phyloP scores from a whole-genome alignment of 495 filamentous ascomycete species.

The Penicillium robsamsonii region DNA sequence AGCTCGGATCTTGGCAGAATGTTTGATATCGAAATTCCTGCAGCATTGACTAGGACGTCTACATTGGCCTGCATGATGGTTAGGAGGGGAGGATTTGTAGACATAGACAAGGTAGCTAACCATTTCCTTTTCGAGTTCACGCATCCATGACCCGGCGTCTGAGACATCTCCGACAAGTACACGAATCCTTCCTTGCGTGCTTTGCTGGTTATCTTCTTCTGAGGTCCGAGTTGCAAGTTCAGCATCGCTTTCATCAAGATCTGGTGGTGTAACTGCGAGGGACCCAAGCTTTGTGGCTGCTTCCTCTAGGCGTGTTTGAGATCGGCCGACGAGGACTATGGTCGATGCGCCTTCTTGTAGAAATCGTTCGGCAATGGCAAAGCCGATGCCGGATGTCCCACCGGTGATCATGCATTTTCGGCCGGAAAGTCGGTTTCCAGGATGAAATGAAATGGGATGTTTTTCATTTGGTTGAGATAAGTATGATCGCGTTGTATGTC shows the following conservation, averaged over 20 bases:
- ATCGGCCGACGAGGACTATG: slow-evolving; percentile 53
- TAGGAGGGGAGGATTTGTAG: background rate
- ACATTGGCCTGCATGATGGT: slow-evolving; percentile 34
- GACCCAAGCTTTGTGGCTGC: slow-evolving; percentile 28
- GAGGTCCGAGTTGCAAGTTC: slow-evolving; percentile 22
- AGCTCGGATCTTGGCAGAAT: slow-evolving; percentile 51
- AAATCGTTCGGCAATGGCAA: slow-evolving; percentile 65
- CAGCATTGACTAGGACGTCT: slow-evolving; percentile 74
- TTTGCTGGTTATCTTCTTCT: slow-evolving; percentile 13
- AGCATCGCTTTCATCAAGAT: background rate
- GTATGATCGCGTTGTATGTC: slow-evolving; percentile 12
- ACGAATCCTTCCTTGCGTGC: slow-evolving; percentile 18
- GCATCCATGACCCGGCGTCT: slow-evolving; percentile 43
- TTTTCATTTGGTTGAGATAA: slow-evolving; percentile 9
- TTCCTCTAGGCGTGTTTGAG: slow-evolving; percentile 37
- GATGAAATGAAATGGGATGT: slow-evolving; percentile 1
- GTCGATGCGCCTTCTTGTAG: slow-evolving; percentile 58
- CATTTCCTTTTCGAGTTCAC: slow-evolving; percentile 42
- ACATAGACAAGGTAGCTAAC: slow-evolving; percentile 22
- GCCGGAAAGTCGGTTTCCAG: slow-evolving; percentile 33
- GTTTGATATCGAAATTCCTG: slow-evolving; percentile 61
- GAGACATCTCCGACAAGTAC: slow-evolving; percentile 50
- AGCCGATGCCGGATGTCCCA: slow-evolving; percentile 63
- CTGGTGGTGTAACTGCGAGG: slow-evolving; percentile 1
- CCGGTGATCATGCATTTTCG: slow-evolving; percentile 61